Evolutionary conservation across 176 grass and related monocot species (phyloP).

Genomic region (Secale cereale): DNA sequence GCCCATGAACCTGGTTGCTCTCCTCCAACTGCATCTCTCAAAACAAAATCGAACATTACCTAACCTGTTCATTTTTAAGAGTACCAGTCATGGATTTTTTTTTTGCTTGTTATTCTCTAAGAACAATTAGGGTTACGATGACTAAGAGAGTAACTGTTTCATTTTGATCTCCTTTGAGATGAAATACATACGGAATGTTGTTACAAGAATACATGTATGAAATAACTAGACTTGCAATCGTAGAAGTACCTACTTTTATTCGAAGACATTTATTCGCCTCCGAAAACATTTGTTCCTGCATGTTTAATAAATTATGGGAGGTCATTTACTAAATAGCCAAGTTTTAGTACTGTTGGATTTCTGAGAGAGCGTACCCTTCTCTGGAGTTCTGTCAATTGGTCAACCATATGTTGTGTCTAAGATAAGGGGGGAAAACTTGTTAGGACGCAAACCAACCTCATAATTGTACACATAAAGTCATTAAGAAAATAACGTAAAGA

Average conservation of each 20-base stretch:
- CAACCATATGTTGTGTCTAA: conserved; percentile 76
- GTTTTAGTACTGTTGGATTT: background rate
- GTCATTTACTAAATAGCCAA: background rate
- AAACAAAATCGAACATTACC: background rate
- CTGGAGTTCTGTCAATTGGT: conserved; percentile 62
- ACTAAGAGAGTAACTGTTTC: background rate
- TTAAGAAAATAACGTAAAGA: background rate
- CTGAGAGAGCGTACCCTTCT: conserved; percentile 47
- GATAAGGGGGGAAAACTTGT: conserved; percentile 1
- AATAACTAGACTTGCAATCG: background rate
- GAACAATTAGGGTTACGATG: background rate
- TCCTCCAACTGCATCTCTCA: conserved; percentile 67
- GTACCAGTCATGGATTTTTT: background rate
- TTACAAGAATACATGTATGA: background rate
- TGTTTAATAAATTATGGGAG: conserved; percentile 4
- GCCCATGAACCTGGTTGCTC: conserved; percentile 54
- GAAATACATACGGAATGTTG: background rate
- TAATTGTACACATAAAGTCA: background rate
- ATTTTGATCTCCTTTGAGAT: background rate
- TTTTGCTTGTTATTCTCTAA: background rate
- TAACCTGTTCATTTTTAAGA: background rate
- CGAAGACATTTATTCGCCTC: conserved; percentile 77
- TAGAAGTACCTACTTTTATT: conserved; percentile 71
- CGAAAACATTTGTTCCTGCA: conserved; percentile 75
- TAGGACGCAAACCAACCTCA: background rate